Conservation (phyloP, 2,329 filamentous ascomycete genomes). For the Xylaria sp. region DNA sequence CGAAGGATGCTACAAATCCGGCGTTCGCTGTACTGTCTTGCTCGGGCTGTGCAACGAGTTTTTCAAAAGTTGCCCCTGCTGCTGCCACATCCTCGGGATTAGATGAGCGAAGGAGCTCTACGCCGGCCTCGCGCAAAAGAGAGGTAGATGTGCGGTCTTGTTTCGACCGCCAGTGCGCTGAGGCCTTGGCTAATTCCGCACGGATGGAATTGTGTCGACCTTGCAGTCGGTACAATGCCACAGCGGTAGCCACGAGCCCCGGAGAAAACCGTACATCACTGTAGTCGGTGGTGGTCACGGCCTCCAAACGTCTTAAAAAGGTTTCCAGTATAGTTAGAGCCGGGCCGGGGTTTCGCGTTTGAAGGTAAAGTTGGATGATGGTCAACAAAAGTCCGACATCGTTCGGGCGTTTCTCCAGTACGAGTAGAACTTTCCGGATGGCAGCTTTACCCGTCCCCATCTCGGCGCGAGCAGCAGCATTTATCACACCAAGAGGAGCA, state of each 20-base stretch:
- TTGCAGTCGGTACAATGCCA: conserved; percentile 81
- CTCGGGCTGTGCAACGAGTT: conserved; percentile 73
- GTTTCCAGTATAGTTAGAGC: conserved; percentile 80
- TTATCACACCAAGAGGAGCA: conserved; percentile 60
- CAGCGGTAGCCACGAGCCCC: conserved; percentile 81
- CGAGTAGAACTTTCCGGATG: conserved; percentile 73
- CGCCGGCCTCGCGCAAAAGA: conserved; percentile 83
- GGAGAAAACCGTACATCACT: conserved; percentile 83
- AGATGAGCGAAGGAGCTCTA: conserved; percentile 81
- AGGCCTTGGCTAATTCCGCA: conserved; percentile 80
- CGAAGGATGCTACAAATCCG: conserved; percentile 86
- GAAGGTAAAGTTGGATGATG: conserved; percentile 82
- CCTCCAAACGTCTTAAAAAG: conserved; percentile 78
- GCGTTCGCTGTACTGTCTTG: conserved; percentile 77
- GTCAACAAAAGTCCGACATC: conserved; percentile 85
- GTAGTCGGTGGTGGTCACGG: conserved; percentile 65
- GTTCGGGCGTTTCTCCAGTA: conserved; percentile 78
- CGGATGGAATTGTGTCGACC: conserved; percentile 79
- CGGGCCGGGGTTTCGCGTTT: conserved; percentile 75
- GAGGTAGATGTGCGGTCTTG: conserved; percentile 64
- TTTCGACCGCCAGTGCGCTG: conserved; percentile 80
- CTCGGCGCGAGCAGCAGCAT: conserved; percentile 79
- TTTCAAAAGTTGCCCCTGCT: conserved; percentile 82
- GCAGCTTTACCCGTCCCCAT: conserved; percentile 72
- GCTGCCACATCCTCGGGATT: conserved; percentile 73